Base-by-base conservation (phyloP, 2,329 filamentous ascomycete species). In the Microdochium nivale region DNA sequence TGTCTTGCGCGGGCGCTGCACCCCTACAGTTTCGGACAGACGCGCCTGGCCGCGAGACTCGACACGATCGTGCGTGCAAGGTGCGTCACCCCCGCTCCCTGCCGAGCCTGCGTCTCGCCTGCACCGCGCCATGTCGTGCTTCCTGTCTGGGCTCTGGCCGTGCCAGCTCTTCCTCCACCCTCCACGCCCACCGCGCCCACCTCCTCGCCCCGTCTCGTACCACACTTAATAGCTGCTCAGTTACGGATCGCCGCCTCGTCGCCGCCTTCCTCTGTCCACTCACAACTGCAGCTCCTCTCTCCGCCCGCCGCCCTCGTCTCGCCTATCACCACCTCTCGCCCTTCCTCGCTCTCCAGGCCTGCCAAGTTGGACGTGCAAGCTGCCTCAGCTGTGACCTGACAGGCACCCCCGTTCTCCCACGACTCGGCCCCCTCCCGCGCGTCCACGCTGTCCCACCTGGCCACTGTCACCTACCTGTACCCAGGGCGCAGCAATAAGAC, bases 401-500 rank as follows among this genome's bases (percentile, higher is more conserved):
- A 30, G n/a, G 7, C 21, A 23, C 40, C 40, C 40, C 47, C 49
- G 43, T 8, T 25, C 40, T 47, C 49, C 44, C 25, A 25, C 21
- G 5, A 19, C 16, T 7, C 7, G 35, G 14, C 14, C 35, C 40
- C 21, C 19, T 44, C 40, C 40, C 19, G 19, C 40, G 40, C 40
- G 40, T 44, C 40, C 40, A 44, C n/a, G 14, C 40, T 19, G 14
- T 37, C 33, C 33, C 33, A 16, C 33, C 8, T 14, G 33, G 11
- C n/a, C 33, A 14, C 5, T 44, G 40, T 44, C 19, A 21, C 40
- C 16, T 23, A 7, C 24, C 21, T 27, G 24, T 23, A 7, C 24
- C 21, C 35, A 32, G 23, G 32, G 27, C 25, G 47, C 33, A 55
- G 63, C 63, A 64, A 66, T 66, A 66, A 66, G 64, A 66, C 61